Evolutionary conservation across 2,329 filamentous ascomycete genomes (phyloP), one percentile per base, ranked within the genome.

Genomic region (Didymella exigua): DNA sequence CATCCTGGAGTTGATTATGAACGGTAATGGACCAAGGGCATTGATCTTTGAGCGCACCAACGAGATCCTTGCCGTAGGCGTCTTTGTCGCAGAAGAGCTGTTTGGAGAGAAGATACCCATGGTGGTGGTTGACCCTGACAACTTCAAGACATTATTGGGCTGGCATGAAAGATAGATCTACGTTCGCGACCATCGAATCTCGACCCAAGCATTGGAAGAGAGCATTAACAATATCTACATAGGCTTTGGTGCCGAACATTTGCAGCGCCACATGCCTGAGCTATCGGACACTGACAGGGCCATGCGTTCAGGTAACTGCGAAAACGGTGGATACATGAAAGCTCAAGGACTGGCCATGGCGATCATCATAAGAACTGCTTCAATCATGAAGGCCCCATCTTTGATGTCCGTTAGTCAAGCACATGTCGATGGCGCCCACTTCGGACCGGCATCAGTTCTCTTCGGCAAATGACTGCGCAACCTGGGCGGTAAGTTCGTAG

Each of bases 391-490:
- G 6, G 53, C 59, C 3, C 31, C 19, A 13, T 40, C 19, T 6
- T 57, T 81, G 2, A 71, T 78, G 14, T 62, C 75, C 33, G 66
- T 80, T 11, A 69, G 64, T 0, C 76, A 77, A 55, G 77, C 71
- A 24, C 78, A 81, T 46, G 74, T 81, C 10, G 78, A 81, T 44
- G 75, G 78, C 49, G 68, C 77, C 30, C 80, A 80, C 50, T 77
- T 74, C 0, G 78, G 79, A 0, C 73, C 74, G 0, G 76, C 66
- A 3, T 71, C 67, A 11, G 60, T 80, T 0, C 47, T 57, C 1
- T 75, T 80, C 27, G 74, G 77, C 2, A 61, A 78, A 48, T 66
- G 49, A 5, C 63, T 80, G 1, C 65, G 68, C 0, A 55, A 65
- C 4, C 56, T 70, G 41, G 76, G 74, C 2, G 77, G 69, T 0